Base-by-base conservation (phyloP, 768 basidiomycete species). In the Terana coerulea region DNA sequence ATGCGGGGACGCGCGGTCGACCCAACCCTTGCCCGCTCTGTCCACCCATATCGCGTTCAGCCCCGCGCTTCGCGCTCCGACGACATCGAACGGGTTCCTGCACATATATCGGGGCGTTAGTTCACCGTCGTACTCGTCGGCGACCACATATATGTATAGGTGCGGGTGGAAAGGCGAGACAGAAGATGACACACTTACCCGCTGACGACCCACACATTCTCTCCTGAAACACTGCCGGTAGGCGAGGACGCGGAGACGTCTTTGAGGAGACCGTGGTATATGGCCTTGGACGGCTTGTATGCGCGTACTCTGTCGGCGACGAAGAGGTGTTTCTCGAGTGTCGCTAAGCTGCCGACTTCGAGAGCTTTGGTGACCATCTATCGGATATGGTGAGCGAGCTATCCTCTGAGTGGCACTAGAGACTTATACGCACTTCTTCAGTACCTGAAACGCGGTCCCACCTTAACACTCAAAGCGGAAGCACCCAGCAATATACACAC, bases 21-120 rank as follows among this genome's bases (percentile, higher is more conserved):
- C 34, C 66, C 66, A 67, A 12, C 62, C 64, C 24, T 50, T 52
- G 9, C 54, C 54, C 17, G 51, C 51, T 11, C 65, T 45, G 47
- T 68, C 61, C 28, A 68, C 58, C 66, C 66, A 68, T 17, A 67
- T 50, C 8, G 64, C 60, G 33, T 59, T 55, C 37, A 66, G 30
- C 3, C 65, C 65, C 6, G 54, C 56, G 7, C 31, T 48, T 26
- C 57, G 55, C 10, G 66, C 66, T 9, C 66, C 66, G 9, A 60
- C 56, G 26, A 68, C 58, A 49, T 68, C 66, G 54, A 68, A 68
- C 10, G 66, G 65, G 47, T 68, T 68, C 19, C 66, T 68, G 37
- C n/a, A 24, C n/a, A n/a, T n/a, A n/a, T n/a, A n/a, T n/a, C n/a
- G n/a, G n/a, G n/a, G 9, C 34, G 19, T 3, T 5, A n/a, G 17